phyloP scores from a whole-genome alignment of 306 rosid species.

The Bauhinia variegata region DNA sequence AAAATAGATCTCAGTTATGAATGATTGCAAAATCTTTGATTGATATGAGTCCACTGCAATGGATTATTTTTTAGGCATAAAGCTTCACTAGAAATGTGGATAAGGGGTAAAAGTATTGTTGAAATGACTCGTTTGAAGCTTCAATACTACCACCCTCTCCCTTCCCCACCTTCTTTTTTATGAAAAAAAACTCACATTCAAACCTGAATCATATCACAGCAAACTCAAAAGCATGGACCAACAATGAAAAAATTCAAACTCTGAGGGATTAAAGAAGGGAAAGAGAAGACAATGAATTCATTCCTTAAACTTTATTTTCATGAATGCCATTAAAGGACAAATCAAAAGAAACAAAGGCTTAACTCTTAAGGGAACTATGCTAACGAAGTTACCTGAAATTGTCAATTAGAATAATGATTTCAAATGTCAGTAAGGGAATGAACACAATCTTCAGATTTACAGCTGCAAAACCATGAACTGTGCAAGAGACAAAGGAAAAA shows the following conservation, averaged over 20 bases:
- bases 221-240: conserved; percentile 21
- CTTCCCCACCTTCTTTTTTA: neutral
- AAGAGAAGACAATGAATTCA: neutral
- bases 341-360: conserved; percentile 31
- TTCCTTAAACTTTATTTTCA: neutral
- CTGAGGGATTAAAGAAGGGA: conserved; percentile 22
- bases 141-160: neutral
- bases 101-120: neutral
- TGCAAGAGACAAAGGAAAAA: conserved; percentile 34
- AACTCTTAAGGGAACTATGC: conserved; percentile 24
- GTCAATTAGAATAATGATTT: conserved; percentile 76
- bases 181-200: no score
- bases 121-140: neutral
- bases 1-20: conserved; percentile 28
- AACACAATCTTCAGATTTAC: conserved; percentile 85
- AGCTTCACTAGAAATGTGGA: neutral
- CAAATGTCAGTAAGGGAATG: conserved; percentile 91
- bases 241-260: conserved; percentile 11
- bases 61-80: neutral
- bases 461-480: conserved; percentile 75
- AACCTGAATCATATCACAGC: neutral
- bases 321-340: conserved; percentile 5
- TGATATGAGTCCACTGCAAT: conserved; percentile 19
- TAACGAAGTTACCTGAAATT: conserved; percentile 82
- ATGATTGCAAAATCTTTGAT: conserved; percentile 17